phyloP scores from a whole-genome alignment of 768 basidiomycete species.

The Guyanaporus albipodus region DNA sequence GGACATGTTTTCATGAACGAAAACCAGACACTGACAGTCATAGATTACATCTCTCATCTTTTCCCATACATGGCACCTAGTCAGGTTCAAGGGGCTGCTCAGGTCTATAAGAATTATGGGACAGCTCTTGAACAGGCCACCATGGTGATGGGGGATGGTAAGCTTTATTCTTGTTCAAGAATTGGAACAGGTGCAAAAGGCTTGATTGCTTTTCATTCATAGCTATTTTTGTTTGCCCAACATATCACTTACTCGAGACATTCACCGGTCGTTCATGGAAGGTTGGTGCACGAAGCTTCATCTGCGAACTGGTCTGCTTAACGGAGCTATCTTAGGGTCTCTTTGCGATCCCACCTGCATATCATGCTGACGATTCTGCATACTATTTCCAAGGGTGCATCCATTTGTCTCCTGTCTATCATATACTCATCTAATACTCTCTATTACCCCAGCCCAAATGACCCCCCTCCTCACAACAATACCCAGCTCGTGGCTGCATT shows the following conservation, averaged over 20 bases:
- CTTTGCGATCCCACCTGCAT: conserved; percentile 29
- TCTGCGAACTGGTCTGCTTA: conserved; percentile 3
- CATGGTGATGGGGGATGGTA: conserved; percentile 40
- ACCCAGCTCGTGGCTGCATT: conserved; percentile 29
- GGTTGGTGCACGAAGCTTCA: conserved; percentile 26
- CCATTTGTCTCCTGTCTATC: not conserved
- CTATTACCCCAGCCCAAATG: not conserved
- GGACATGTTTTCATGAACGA: conserved; percentile 27
- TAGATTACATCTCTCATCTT: conserved; percentile 30
- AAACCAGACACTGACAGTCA: conserved; percentile 16
- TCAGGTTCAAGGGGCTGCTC: conserved; percentile 25
- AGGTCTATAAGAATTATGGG: conserved; percentile 31
- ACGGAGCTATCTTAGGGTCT: conserved; percentile 19
- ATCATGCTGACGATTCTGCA: conserved; percentile 31
- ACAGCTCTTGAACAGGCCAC: conserved; percentile 33
- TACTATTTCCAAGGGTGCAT: conserved; percentile 39
- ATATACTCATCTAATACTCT: not conserved
- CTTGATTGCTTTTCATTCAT: not conserved
- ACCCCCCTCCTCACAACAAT: conserved; percentile 20
- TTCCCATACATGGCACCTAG: conserved; percentile 36
- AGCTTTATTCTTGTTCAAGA: not conserved
- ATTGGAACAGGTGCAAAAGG: not conserved
- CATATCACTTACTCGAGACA: conserved; percentile 29
- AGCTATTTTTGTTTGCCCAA: conserved; percentile 39
- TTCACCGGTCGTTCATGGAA: conserved; percentile 33